Evolutionary conservation across 495 filamentous ascomycete species (phyloP), one percentile per base, ranked within the genome.

Genomic region (Neurospora cerealis): DNA sequence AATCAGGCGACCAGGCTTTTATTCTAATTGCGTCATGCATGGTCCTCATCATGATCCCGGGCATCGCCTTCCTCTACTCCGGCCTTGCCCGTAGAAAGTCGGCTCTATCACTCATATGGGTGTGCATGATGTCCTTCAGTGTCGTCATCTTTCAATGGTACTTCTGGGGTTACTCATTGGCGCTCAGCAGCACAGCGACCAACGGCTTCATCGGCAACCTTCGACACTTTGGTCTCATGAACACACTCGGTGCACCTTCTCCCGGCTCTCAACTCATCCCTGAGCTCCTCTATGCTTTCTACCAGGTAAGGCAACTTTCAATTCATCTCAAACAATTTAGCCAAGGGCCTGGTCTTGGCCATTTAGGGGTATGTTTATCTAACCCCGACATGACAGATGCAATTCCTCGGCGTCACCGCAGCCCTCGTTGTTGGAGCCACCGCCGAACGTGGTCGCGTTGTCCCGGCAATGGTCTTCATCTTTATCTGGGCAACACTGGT

Each of bases 21-120:
- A 98, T 99, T 82, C 88, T 99, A 78, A 85, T 98, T 46, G 87
- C 93, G 69, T 91, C 95, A 72, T 95, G 92, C 78, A 97, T 99
- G 96, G 96, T 99, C 70, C 82, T 99, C 83, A 83, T 97, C 83
- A 97, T 97, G 94, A 85, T 98, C 76, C 95, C 95, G 17, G 95
- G 95, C 72, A 92, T 97, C 83, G 95, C 94, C 32, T 97, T 98
- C 87, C 96, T 98, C 87, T 99, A 99, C 87, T 98, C 94, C n/a
- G 96, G 96, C 78, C 91, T 99, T 32, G 96, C 96, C 9, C 92
- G 96, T 70, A 86, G 96, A 80, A 99, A 99, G 85, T 97, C 94
- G 0, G 96, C 96, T 40, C 87, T 99, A 69, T 97, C 95, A 38
- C 87, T 98, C 74, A 94, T 99, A 83, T 98, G 96, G 96, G 90